Evolutionary conservation across 1,284 basidiomycete species (phyloP), one percentile per base, ranked within the genome.

Genomic region (Ganoderma lingzhi): DNA sequence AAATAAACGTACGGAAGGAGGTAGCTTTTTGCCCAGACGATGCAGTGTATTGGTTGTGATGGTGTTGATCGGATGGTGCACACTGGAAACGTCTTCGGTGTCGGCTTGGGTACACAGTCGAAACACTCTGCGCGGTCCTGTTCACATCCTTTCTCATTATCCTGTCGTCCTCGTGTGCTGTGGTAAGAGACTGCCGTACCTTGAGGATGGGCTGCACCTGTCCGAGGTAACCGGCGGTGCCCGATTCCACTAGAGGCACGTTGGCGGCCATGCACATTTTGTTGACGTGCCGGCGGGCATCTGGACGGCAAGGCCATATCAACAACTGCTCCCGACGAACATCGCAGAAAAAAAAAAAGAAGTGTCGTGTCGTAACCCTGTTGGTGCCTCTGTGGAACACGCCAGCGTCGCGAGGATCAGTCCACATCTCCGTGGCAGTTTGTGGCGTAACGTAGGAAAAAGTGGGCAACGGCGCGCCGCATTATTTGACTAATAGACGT

Each of bases 11-110:
- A 96, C 96, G 92, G 91, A 74, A 99, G 90, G n/a, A 99, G 90
- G 83, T 99, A 99, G 75, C 91, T 97, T 81, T 99, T 99, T 41
- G 96, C 96, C 98, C 98, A 99, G 0, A 99, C 97, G 67, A 99
- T 99, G 78, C 97, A 99, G 78, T 99, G 98, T 62, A 99, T 98
- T 0, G 98, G 96, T 72, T 97, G 96, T 66, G 94, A 96, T 0
- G 98, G 98, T 0, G 98, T 99, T 1, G 96, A 96, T 60, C 98
- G 93, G 76, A 99, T 99, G 0, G 98, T 99, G 82, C 98, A 99
- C 2, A 99, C 97, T 0, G 98, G 97, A 79, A 96, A 99, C 0
- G 95, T 94, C 80, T 97, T 99, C 0, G 96, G 96, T 0, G 93
- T 92, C 0, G 93, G 92, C 80, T 99, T 99, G 3, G 91, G 88